A percentile compares a stretch with the other conserved stretches of the same genome.
Conservation (phyloP, 176 grass and related monocot genomes). For the Oryza glaberrima region DNA sequence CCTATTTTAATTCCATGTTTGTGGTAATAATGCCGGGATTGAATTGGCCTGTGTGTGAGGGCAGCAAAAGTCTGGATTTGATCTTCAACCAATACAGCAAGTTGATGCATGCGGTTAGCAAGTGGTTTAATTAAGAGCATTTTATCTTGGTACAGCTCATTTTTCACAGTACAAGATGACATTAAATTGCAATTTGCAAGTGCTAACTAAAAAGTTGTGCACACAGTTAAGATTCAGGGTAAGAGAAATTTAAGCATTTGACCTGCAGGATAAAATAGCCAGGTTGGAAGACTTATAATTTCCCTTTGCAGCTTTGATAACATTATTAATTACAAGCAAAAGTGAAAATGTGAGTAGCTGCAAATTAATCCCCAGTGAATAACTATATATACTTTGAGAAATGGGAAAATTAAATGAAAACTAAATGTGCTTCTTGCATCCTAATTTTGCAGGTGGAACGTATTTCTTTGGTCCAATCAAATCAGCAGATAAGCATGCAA, state of each 20-base stretch:
- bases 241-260: conserved; percentile 1
- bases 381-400: not conserved
- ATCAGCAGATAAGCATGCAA: not conserved
- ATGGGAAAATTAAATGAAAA: conserved; percentile 15
- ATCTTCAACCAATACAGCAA: conserved; percentile 22
- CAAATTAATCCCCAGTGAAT: not conserved
- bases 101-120: conserved; percentile 6
- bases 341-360: not conserved
- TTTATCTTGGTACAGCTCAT: not conserved
- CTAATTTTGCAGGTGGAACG: not conserved
- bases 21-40: not conserved
- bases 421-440: conserved; percentile 23
- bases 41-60: conserved; percentile 18
- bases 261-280: not conserved
- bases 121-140: conserved; percentile 17
- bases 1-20: conserved; percentile 24
- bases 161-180: not conserved
- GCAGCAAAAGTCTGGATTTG: conserved; percentile 16
- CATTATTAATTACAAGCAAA: not conserved
- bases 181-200: not conserved
- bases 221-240: not conserved
- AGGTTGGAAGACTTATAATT: not conserved
- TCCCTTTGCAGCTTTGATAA: not conserved
- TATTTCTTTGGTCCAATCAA: not conserved
- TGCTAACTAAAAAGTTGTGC: not conserved